Evolutionary conservation across 2,329 filamentous ascomycete genomes (phyloP).

Genomic region (Grosmannia huntii): DNA sequence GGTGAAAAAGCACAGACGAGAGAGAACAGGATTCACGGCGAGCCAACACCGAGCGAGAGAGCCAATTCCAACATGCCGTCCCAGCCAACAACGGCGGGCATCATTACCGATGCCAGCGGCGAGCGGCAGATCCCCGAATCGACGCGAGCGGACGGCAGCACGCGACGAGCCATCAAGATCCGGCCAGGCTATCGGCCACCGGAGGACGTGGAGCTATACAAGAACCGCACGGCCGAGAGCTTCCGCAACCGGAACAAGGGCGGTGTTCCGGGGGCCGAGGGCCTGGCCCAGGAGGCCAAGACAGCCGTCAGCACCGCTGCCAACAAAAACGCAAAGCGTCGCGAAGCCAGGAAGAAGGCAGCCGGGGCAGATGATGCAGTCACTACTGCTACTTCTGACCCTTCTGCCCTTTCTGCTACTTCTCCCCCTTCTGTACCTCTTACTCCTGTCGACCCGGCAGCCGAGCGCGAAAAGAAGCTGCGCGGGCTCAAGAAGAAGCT

Average conservation of each 20-base stretch:
- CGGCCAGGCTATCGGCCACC: conserved; percentile 86
- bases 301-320: conserved; percentile 36
- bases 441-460: conserved; percentile 33
- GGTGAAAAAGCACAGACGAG: not conserved
- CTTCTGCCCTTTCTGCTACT: conserved; percentile 16
- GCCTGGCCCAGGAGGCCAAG: conserved; percentile 36
- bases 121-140: conserved; percentile 85
- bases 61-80: conserved; percentile 2
- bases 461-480: conserved; percentile 83
- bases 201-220: conserved; percentile 93
- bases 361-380: not conserved
- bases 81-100: conserved; percentile 45
- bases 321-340: conserved; percentile 78
- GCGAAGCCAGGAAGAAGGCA: conserved; percentile 45
- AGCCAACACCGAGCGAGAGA: not conserved
- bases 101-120: conserved; percentile 65
- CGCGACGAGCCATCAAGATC: conserved; percentile 89
- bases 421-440: conserved; percentile 23
- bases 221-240: conserved; percentile 75
- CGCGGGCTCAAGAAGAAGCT: conserved; percentile 89
- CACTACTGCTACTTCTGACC: no score
- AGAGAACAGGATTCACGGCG: not conserved
- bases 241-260: conserved; percentile 62
- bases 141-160: conserved; percentile 72
- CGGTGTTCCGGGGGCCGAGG: conserved; percentile 63